Base-by-base conservation (phyloP, 148 eudicot species). In the Rhododendron ferrugineum region DNA sequence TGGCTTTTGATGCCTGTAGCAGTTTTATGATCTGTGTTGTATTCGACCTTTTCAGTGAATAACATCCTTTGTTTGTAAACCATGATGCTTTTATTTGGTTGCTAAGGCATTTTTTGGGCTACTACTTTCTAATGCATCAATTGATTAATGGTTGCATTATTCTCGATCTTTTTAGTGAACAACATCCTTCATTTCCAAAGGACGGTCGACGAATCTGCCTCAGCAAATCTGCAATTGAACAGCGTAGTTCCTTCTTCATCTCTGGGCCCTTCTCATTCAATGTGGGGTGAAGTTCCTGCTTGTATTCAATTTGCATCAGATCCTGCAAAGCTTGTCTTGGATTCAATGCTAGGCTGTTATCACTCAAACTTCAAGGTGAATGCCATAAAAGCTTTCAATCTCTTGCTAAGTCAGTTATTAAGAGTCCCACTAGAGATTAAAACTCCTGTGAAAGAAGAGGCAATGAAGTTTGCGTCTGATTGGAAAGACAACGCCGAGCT, bases 281-380 rank as follows among this genome's bases (percentile, higher is more conserved):
- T 77, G 74, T 5, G 11, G 23, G 28, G 37, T 52, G 78, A 82
- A 83, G 82, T 85, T 82, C 83, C 89, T 42, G 80, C 75, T 54
- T 79, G 88, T 68, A 85, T 90, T 73, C 86, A 36, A 79, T 64
- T 83, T 79, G 89, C 91, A 79, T 11, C 85, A 16, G 88, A 91
- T 83, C 92, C 92, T 26, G 91, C 89, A 13, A 85, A 85, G 73
- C 89, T 92, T 88, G 90, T 91, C 86, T 90, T 92, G 85, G 85
- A 88, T 84, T 90, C 88, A 11, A 81, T 88, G 76, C 76, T 36
- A 66, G 81, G 85, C 37, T 85, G 88, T 81, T 80, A 78, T 70
- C n/a, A 74, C 42, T 76, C 78, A 34, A 84, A 50, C 9, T 42
- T 40, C 60, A 50, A 49, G 52, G 15, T 1, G 8, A 47, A 52